Conservation (phyloP, 106 monocot species). For the Iris macrosiphon region DNA sequence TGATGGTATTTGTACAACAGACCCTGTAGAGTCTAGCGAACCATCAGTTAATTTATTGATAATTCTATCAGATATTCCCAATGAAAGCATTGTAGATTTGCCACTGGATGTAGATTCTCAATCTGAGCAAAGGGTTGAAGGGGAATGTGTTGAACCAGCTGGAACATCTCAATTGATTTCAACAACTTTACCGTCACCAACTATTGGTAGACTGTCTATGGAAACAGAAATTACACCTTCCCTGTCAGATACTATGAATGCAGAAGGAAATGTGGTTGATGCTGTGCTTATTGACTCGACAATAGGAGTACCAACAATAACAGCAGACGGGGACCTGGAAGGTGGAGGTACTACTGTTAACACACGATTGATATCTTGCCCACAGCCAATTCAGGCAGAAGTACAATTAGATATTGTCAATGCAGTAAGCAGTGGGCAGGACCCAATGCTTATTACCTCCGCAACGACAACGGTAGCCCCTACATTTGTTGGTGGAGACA, state of each 20-base stretch:
- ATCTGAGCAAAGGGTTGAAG: too few species aligned
- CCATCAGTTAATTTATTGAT: too few species aligned
- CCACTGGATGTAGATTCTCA: background rate
- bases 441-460: background rate
- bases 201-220: background rate
- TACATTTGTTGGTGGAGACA: background rate
- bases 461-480: background rate
- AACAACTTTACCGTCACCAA: too few species aligned
- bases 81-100: background rate
- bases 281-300: background rate
- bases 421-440: background rate
- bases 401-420: too few species aligned
- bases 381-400: background rate
- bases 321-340: background rate
- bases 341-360: constrained; percentile 5
- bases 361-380: background rate
- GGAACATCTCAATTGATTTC: too few species aligned
- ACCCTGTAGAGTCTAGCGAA: too few species aligned
- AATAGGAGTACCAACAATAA: background rate
- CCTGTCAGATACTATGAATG: background rate
- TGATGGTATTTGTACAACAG: too few species aligned
- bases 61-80: background rate
- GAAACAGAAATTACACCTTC: constrained; percentile 11
- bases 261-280: background rate
- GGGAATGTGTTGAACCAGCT: too few species aligned